Conservation (phyloP, 83 land plant genomes). For the Picea engelmannii region DNA sequence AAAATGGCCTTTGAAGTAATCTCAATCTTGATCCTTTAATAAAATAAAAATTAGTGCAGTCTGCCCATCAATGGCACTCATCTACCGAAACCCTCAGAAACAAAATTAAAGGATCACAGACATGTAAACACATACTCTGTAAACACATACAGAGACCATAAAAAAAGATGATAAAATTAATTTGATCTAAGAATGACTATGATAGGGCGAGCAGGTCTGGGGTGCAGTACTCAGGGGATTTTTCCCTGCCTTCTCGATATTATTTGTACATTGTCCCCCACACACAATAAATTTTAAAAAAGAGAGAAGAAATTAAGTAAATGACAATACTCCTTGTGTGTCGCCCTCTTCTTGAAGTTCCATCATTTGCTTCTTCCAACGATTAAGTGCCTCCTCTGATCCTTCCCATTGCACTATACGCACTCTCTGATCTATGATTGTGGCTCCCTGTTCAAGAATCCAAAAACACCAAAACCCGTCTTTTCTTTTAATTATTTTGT, state of each 20-base stretch:
- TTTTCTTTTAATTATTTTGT: too few species aligned
- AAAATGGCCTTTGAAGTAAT: neutral
- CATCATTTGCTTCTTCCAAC: conserved; percentile 2
- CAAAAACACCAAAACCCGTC: too few species aligned
- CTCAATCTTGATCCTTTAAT: too few species aligned
- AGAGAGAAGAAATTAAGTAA: neutral
- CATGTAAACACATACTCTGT: too few species aligned
- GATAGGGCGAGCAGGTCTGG: neutral
- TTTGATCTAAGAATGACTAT: neutral
- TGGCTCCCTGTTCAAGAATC: too few species aligned
- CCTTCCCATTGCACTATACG: conserved; percentile 3
- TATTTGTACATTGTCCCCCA: neutral
- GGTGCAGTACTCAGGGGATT: neutral
- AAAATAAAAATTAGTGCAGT: too few species aligned
- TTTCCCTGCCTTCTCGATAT: neutral
- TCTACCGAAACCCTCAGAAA: neutral
- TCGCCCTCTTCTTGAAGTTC: neutral
- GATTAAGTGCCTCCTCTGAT: neutral
- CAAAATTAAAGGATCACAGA: neutral
- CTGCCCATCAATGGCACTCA: too few species aligned
- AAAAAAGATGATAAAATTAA: too few species aligned
- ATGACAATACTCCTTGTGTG: neutral
- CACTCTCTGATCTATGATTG: too few species aligned
- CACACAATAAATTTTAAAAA: too few species aligned
- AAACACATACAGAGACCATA: neutral